Conservation (phyloP, 441 rosid genomes). For the Codiaeum variegatum region DNA sequence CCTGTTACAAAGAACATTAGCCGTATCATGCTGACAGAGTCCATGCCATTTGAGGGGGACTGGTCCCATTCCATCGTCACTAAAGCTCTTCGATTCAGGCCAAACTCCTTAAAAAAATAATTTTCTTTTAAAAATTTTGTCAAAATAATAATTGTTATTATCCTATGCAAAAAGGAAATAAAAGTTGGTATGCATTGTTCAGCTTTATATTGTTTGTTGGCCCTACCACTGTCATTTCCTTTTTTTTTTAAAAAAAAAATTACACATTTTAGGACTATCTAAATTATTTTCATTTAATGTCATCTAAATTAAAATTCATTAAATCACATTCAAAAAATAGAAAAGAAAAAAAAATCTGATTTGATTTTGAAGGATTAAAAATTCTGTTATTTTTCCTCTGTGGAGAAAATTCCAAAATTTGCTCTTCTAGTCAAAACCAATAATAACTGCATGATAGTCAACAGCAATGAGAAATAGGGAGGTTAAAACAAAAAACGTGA, state of each 20-base stretch:
- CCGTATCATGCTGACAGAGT: slow-evolving; percentile 34
- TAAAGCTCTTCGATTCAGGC: slow-evolving; percentile 64
- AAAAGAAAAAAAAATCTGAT: background rate
- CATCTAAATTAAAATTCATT: no score
- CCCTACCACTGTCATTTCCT: slow-evolving; percentile 19
- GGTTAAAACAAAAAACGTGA: background rate
- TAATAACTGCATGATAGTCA: background rate
- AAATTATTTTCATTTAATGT: no score
- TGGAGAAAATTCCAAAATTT: background rate
- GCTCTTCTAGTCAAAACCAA: background rate
- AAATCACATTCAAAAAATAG: background rate
- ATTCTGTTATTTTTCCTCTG: background rate
- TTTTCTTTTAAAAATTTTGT: background rate
- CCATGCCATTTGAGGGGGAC: slow-evolving; percentile 54
- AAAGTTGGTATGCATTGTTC: slow-evolving; percentile 10
- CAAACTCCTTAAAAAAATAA: slow-evolving; percentile 43
- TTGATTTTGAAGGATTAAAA: background rate
- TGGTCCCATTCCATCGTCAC: slow-evolving; percentile 44
- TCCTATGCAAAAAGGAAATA: slow-evolving; percentile 9
- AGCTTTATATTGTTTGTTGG: slow-evolving; percentile 4
- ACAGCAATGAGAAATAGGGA: background rate
- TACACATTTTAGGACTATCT: background rate
- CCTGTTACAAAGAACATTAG: slow-evolving; percentile 42
- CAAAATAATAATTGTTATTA: slow-evolving; percentile 4
- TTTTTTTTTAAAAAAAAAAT: no score